Conservation (phyloP, 1,284 basidiomycete species). For the Trametes polyzona region DNA sequence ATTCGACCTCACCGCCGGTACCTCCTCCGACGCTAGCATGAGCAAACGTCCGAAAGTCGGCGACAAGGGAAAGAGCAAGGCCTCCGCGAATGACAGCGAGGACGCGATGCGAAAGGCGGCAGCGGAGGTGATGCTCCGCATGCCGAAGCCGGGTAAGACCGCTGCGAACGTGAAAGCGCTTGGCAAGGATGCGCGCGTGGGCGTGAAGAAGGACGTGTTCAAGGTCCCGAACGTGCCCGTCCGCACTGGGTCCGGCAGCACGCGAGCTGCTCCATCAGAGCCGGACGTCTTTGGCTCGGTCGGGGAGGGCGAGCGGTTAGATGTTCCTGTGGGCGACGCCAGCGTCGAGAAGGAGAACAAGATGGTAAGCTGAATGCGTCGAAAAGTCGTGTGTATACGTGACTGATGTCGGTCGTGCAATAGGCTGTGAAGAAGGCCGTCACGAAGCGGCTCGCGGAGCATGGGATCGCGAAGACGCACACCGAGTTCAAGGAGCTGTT, state of each 20-base stretch:
- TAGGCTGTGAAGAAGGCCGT: conserved; percentile 51
- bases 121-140: conserved; percentile 41
- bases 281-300: conserved; percentile 56
- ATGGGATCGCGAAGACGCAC: conserved; percentile 56
- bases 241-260: conserved; percentile 28
- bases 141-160: conserved; percentile 33
- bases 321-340: conserved; percentile 16
- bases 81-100: conserved; percentile 25
- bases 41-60: conserved; percentile 26
- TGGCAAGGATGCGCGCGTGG: conserved; percentile 24
- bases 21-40: conserved; percentile 10
- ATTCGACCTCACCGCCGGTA: conserved; percentile 12
- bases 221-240: conserved; percentile 41
- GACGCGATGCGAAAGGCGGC: conserved; percentile 35
- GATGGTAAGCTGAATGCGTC: conserved; percentile 34
- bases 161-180: conserved; percentile 12
- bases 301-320: conserved; percentile 18
- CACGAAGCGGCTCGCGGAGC: conserved; percentile 41
- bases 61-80: conserved; percentile 29
- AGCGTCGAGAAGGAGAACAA: conserved; percentile 47
- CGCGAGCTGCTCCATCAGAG: conserved; percentile 29
- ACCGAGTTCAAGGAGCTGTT: conserved; percentile 52
- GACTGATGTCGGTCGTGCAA: not conserved
- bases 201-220: conserved; percentile 36
- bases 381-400: not conserved